Evolutionary conservation across 2,329 filamentous ascomycete species (phyloP).

Genomic region (Pseudogymnoascus sp.): DNA sequence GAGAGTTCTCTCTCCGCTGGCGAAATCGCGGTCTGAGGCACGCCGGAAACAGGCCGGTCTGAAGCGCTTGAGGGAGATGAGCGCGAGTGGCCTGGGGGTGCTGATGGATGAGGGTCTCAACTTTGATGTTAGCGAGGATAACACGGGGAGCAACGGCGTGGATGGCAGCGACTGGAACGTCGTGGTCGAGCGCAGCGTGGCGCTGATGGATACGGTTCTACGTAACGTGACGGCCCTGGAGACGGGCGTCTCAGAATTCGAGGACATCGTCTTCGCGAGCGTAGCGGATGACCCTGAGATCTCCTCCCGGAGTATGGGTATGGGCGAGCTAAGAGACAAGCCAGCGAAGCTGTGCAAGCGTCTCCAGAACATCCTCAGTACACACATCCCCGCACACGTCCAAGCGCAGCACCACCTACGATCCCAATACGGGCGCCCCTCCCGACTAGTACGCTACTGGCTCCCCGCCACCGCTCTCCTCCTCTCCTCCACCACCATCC

Average conservation of each 20-base stretch:
- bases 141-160: conserved; percentile 31
- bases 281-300: conserved; percentile 56
- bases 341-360: conserved; percentile 58
- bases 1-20: conserved; percentile 70
- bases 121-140: conserved; percentile 54
- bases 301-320: conserved; percentile 31
- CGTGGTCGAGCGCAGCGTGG: conserved; percentile 71
- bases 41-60: conserved; percentile 66
- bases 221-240: conserved; percentile 61
- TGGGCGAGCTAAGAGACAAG: conserved; percentile 31
- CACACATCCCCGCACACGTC: conserved; percentile 62
- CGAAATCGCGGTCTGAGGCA: conserved; percentile 66
- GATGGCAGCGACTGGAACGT: conserved; percentile 55
- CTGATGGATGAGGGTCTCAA: conserved; percentile 79
- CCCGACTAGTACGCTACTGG: conserved; percentile 78
- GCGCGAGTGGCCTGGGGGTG: conserved; percentile 78
- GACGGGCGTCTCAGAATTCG: conserved; percentile 54
- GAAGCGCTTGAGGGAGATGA: conserved; percentile 67
- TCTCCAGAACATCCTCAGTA: conserved; percentile 61
- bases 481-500: conserved; percentile 78
- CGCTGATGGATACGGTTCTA: conserved; percentile 79
- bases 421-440: conserved; percentile 65
- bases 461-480: conserved; percentile 64
- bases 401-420: conserved; percentile 49
- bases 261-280: conserved; percentile 57